Conservation (phyloP, 139 green algal genomes). For the Edaphochlamys debaryana region DNA sequence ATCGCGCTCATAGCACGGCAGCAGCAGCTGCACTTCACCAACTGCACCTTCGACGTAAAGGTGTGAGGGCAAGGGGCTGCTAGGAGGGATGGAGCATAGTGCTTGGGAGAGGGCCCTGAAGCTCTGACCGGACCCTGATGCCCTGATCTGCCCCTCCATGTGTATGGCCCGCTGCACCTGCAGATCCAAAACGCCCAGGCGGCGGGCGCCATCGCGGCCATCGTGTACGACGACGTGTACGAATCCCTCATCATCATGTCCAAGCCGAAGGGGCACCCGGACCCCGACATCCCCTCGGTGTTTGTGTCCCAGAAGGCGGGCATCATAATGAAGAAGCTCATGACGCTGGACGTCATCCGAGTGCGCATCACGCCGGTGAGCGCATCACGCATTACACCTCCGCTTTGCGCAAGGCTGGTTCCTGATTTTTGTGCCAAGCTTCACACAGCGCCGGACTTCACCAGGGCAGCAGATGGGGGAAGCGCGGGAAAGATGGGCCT, state of each 20-base stretch:
- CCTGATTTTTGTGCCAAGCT: no score
- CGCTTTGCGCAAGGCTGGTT: no score
- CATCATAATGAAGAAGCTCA: slow-evolving; percentile 76
- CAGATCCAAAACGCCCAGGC: slow-evolving; percentile 77
- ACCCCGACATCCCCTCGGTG: slow-evolving; percentile 80
- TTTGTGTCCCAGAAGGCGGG: slow-evolving; percentile 80
- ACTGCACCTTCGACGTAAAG: slow-evolving; percentile 90
- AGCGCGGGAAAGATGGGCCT: no score
- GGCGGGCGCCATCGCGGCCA: slow-evolving; percentile 77
- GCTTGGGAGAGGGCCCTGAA: neutral
- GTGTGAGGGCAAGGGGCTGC: slow-evolving; percentile 41
- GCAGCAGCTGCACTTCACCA: slow-evolving; percentile 55
- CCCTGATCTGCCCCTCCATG: no score
- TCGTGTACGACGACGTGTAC: slow-evolving; percentile 82
- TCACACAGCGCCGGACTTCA: no score
- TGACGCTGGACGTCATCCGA: slow-evolving; percentile 40
- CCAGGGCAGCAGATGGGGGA: no score
- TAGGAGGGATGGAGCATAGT: neutral
- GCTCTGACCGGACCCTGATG: no score
- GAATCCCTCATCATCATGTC: slow-evolving; percentile 84
- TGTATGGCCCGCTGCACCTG: neutral
- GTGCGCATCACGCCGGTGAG: slow-evolving; percentile 71
- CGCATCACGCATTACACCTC: no score
- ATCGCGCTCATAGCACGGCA: slow-evolving; percentile 75
- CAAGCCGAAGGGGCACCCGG: slow-evolving; percentile 65